Evolutionary conservation across 2,329 filamentous ascomycete species (phyloP), one percentile per base, ranked within the genome.

Genomic region (Dothistroma pini): DNA sequence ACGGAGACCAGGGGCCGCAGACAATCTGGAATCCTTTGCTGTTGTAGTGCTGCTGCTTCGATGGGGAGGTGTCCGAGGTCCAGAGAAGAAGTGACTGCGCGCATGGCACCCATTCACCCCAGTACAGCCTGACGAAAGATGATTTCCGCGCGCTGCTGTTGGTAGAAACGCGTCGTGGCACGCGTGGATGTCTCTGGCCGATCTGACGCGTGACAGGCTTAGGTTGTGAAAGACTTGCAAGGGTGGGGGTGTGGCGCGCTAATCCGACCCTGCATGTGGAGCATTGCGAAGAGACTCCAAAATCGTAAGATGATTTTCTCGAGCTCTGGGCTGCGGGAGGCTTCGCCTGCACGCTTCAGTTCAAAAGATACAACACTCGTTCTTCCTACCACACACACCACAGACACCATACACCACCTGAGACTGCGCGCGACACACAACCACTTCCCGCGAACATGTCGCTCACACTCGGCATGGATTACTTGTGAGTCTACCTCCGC

Each of bases 391-490:
- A 44, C 41, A n/a, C n/a, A n/a, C n/a, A n/a, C n/a, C n/a, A n/a
- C n/a, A n/a, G 16, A 44, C 41, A 21, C 12, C 1, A 19, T 44
- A 44, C 41, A n/a, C n/a, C 14, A 44, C 14, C 41, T 19, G 41
- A 19, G 41, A 44, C 41, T 44, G 41, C 41, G 41, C 8, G n/a
- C 41, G 41, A 29, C 3, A 19, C 41, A 8, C 14, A 6, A n/a
- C 41, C 14, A 19, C 14, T 1, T 2, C 3, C 41, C 16, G 41
- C 41, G 41, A 44, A 44, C 55, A 69, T 70, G 66, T 61, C 68
- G 58, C 58, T 68, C 55, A 66, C 64, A 2, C 59, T 66, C 41
- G 63, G 64, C 49, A 70, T 70, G 68, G 68, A 70, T 60, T 70
- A 66, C 60, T 62, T 70, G 68, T 63, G 57, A 63, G 68, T 63